A percentile compares a stretch with the other conserved stretches of the same genome.
Conservation (phyloP, 1,139 yeast genomes). For the Spathaspora jeffriesii region DNA sequence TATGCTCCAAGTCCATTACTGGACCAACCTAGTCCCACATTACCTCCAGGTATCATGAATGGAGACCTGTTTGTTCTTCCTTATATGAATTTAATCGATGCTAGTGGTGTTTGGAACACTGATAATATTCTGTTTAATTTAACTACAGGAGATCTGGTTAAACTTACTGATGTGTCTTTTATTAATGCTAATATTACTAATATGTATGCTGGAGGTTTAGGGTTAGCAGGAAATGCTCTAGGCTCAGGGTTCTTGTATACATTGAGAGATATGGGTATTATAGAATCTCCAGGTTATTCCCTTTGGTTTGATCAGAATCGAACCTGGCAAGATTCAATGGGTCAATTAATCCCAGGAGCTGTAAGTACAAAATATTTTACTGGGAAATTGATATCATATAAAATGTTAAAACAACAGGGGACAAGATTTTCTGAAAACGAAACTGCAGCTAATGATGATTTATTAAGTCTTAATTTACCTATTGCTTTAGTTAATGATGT, state of each 20-base stretch:
- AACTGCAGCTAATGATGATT: conserved; percentile 21
- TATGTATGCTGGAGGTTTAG: conserved; percentile 37
- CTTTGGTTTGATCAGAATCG: conserved; percentile 38
- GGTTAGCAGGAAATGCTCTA: conserved; percentile 48
- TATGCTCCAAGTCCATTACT: conserved; percentile 15
- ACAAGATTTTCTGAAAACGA: conserved; percentile 23
- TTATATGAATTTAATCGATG: conserved; percentile 26
- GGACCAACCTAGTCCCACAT: conserved; percentile 12
- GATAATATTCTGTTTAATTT: conserved; percentile 21
- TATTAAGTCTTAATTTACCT: conserved; percentile 39
- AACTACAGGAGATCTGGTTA: conserved; percentile 14
- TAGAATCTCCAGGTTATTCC: conserved; percentile 56
- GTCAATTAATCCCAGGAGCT: conserved; percentile 58
- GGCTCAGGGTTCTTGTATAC: conserved; percentile 43
- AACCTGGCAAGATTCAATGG: conserved; percentile 20
- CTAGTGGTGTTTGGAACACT: conserved; percentile 26
- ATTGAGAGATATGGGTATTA: conserved; percentile 30
- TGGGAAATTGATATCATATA: conserved; percentile 50
- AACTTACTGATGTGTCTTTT: conserved; percentile 27
- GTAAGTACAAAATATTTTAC: conserved; percentile 47
- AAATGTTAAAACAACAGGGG: conserved; percentile 43
- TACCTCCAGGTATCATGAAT: conserved; percentile 15
- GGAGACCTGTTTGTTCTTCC: conserved; percentile 23
- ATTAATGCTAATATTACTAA: conserved; percentile 24
- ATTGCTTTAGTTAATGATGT: conserved; percentile 58